These are phyloP conservation scores for Orobanche coerulescens DNA, from an alignment of 257 asterid genomes.

Conservation along the genomic window DNA sequence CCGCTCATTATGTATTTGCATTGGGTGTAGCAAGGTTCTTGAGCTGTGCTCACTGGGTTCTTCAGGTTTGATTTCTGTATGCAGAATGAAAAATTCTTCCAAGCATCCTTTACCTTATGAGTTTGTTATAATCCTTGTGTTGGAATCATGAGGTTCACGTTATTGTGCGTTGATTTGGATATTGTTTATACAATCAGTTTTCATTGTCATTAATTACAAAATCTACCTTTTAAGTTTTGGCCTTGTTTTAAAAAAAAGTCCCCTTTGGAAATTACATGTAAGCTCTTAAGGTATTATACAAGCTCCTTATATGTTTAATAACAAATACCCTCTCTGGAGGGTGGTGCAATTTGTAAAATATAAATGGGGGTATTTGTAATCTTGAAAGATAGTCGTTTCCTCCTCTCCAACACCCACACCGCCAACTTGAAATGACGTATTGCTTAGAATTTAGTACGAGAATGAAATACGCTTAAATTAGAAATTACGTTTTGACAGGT, in stretches of 20 bases:
- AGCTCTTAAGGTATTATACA: too few species aligned
- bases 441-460: background rate
- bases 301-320: too few species aligned
- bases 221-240: too few species aligned
- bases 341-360: too few species aligned
- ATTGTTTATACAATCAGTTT: background rate
- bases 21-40: constrained; percentile 75
- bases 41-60: constrained; percentile 84
- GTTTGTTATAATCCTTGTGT: background rate
- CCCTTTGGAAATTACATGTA: too few species aligned
- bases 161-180: background rate
- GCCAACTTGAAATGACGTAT: too few species aligned
- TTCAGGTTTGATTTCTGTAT: constrained; percentile 47
- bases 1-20: constrained; percentile 73
- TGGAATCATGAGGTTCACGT: background rate
- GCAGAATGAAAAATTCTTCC: background rate
- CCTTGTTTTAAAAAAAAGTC: too few species aligned
- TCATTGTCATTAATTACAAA: too few species aligned
- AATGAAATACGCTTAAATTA: constrained; percentile 1
- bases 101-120: background rate
- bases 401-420: too few species aligned
- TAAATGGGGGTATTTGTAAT: too few species aligned
- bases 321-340: too few species aligned
- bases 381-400: too few species aligned
- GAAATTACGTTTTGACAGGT: constrained; percentile 38